Percentiles rank a stretch among this genome's conserved stretches.
These are phyloP conservation scores for Solanum etuberosum DNA, from an alignment of 257 asterid species.

Conservation along the genomic window DNA sequence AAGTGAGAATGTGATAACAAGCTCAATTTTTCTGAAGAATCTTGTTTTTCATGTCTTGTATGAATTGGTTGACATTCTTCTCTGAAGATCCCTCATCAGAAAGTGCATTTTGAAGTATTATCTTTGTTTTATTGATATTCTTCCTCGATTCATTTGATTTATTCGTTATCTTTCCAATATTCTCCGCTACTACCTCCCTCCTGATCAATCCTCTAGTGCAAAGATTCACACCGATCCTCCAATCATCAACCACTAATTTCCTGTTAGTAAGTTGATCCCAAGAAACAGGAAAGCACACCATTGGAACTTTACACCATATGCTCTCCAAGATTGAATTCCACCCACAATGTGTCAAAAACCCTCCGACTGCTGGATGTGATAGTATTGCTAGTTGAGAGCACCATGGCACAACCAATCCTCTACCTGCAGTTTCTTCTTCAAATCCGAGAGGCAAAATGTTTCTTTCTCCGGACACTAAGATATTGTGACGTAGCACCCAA, in stretches of 20 bases:
- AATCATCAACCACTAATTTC: slow-evolving; percentile 1
- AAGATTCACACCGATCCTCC: slow-evolving; percentile 3
- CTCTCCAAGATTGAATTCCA: slow-evolving; percentile 9
- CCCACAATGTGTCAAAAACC: slow-evolving; percentile 3
- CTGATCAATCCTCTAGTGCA: neutral
- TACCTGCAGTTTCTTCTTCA: neutral
- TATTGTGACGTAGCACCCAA: slow-evolving; percentile 13
- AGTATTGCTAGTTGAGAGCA: slow-evolving; percentile 6
- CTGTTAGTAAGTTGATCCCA: slow-evolving; percentile 5
- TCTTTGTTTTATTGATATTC: neutral
- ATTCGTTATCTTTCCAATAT: neutral
- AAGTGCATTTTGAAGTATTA: neutral
- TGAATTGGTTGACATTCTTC: slow-evolving; percentile 2
- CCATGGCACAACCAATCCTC: slow-evolving; percentile 12
- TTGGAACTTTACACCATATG: slow-evolving; percentile 1
- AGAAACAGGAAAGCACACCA: neutral
- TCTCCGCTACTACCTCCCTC: neutral
- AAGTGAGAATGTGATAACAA: neutral
- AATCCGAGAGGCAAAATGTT: slow-evolving; percentile 1
- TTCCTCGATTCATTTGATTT: neutral
- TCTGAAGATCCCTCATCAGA: neutral
- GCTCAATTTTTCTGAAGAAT: neutral
- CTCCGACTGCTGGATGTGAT: slow-evolving; percentile 10
- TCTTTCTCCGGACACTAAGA: neutral
- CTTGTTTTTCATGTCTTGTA: neutral